phyloP scores from a whole-genome alignment of 2,329 filamentous ascomycete species.

The Colletotrichum costaricense region DNA sequence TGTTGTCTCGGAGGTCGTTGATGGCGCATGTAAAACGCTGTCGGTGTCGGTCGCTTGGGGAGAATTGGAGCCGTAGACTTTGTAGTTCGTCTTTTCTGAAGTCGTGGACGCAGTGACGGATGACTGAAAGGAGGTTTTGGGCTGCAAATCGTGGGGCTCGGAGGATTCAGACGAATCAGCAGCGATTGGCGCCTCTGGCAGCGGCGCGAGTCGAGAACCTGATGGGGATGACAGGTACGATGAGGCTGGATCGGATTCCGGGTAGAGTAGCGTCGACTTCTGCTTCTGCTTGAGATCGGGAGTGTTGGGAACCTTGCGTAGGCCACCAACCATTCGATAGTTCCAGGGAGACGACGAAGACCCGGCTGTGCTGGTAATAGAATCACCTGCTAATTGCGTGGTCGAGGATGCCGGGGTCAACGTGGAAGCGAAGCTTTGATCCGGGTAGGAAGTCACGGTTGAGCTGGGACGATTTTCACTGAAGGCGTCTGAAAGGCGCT shows the following conservation, averaged over 20 bases:
- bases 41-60: constrained; percentile 52
- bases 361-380: constrained; percentile 36
- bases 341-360: constrained; percentile 58
- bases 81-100: constrained; percentile 67
- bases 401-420: constrained; percentile 47
- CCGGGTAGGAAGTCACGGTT: constrained; percentile 59
- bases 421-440: constrained; percentile 53
- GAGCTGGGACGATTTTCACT: constrained; percentile 61
- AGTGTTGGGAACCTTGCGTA: constrained; percentile 63
- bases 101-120: constrained; percentile 53
- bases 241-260: constrained; percentile 15
- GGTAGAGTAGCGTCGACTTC: constrained; percentile 34
- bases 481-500: constrained; percentile 58
- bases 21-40: constrained; percentile 46
- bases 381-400: constrained; percentile 49
- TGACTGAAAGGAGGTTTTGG: constrained; percentile 42
- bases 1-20: constrained; percentile 60
- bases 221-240: constrained; percentile 36
- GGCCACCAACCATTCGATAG: constrained; percentile 64
- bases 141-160: constrained; percentile 28
- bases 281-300: constrained; percentile 57
- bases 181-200: constrained; percentile 41
- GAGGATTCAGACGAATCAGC: constrained; percentile 4
- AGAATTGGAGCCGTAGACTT: constrained; percentile 62
- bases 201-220: constrained; percentile 45